Evolutionary conservation across 352 stramenopile genomes (phyloP), one percentile per base, ranked within the genome.

Genomic region (Detonula confervacea): DNA sequence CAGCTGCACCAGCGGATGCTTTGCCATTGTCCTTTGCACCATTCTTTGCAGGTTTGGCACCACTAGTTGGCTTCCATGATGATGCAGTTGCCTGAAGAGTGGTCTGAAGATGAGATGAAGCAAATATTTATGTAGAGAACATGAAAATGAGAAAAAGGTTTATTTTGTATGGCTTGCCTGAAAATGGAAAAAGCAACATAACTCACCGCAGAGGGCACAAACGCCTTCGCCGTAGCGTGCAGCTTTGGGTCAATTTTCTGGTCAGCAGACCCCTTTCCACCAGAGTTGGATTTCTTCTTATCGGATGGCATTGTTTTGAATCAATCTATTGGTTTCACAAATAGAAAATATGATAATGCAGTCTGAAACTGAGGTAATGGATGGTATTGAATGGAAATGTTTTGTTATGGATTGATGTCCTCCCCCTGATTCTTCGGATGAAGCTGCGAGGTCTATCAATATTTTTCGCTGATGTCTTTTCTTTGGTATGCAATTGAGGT

Each of bases 151-250:
- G 12, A 6, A 59, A 59, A 59, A 35, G 16, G n/a, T 4, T 20
- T 14, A 2, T 56, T 56, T 8, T 61, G 37, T 42, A 61, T 61
- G 11, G 29, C 20, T 71, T 27, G 2, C 22, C 8, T 29, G 20
- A 57, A 1, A n/a, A 1, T 51, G 61, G 7, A 30, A 62, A 8
- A 46, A n/a, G 6, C n/a, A 59, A 56, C 8, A 52, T 63, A 16
- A 71, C 73, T 74, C 51, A 81, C 73, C 56, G 55, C 14, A 27
- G 76, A 79, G 20, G 77, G 77, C 22, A 85, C 70, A 69, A 85
- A 85, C 51, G 73, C 70, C 56, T 85, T 85, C 24, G 77, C 77
- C 42, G 49, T 59, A 47, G 68, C 68, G 24, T 77, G 68, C 39
- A 77, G 47, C 47, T 65, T 46, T 30, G n/a, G 16, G 20, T 42